Evolutionary conservation across 495 filamentous ascomycete species (phyloP).

Genomic region (Xanthoparmelia taractica): DNA sequence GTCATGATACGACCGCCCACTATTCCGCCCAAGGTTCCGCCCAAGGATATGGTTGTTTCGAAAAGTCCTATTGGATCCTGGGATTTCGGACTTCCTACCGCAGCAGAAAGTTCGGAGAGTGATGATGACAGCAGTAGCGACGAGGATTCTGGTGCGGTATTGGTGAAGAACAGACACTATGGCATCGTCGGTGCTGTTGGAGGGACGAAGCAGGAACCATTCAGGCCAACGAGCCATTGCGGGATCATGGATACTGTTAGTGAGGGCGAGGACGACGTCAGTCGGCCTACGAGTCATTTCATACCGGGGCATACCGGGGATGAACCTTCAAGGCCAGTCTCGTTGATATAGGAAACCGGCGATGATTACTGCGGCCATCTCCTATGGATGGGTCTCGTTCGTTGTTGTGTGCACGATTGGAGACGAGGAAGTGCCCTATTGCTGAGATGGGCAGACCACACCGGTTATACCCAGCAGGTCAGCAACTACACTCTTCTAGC

Average conservation of each 20-base stretch:
- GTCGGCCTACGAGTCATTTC: neutral
- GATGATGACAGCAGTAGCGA: neutral
- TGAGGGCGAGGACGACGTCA: neutral
- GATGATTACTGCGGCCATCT: neutral
- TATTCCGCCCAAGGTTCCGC: conserved; percentile 12
- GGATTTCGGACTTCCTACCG: conserved; percentile 11
- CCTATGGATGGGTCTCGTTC: neutral
- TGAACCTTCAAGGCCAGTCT: neutral
- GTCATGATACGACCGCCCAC: conserved; percentile 21
- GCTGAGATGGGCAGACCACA: neutral
- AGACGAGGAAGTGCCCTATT: neutral
- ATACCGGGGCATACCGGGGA: neutral
- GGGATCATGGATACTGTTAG: neutral
- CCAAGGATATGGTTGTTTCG: conserved; percentile 7
- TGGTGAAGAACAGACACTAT: neutral
- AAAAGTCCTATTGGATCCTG: conserved; percentile 3
- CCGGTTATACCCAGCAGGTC: neutral
- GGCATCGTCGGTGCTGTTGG: neutral
- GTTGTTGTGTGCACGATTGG: neutral
- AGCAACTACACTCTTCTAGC: neutral
- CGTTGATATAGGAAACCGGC: neutral
- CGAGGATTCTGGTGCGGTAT: neutral
- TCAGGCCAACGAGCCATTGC: neutral
- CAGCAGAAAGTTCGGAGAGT: neutral
- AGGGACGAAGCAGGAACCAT: neutral